Base-by-base conservation (phyloP, 768 basidiomycete genomes). In the Piloderma croceum region DNA sequence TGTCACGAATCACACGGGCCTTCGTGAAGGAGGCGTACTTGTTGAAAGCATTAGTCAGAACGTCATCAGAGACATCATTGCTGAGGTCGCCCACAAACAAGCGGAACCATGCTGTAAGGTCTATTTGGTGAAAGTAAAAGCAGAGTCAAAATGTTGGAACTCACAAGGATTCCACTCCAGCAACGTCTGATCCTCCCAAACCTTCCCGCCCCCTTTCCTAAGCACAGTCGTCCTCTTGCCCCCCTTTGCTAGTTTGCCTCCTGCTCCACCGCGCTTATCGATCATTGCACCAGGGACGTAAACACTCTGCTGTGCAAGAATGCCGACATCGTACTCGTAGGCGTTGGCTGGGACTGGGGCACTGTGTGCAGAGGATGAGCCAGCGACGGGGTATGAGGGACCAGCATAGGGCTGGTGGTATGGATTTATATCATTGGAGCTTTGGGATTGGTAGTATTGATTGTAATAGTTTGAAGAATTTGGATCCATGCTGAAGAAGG, bases 161-260 rank as follows among this genome's bases (percentile, higher is more conserved):
- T 50, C 57, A 96, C 93, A 79, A 38, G 94, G 87, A 66, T 90
- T 96, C 96, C 96, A 99, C 52, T 99, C 96, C 11, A 97, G 64
- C 41, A 99, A 69, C 3, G 91, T 96, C 64, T 90, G 90, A 60
- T 99, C 96, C 61, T 99, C 96, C 96, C 96, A 99, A 18, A 89
- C 83, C 67, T 91, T 93, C 24, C 96, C 96, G 39, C 76, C 94
- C 5, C 93, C 94, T 63, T 97, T 97, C 38, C 96, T 74, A 35
- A 99, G 64, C 7, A 99, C 96, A 3, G 96, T 99, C 35, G 81
- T 83, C 45, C 94, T 70, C 66, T 97, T 96, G 31, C 88, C 87
- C 36, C 90, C 90, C 59, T 90, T 91, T 0, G 84, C 84, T 34
- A 90, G 67, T 59, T 88, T 89, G 3, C 88, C 87, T 34, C 87